Evolutionary conservation across 352 stramenopile species (phyloP), one percentile per base, ranked within the genome.

Genomic region (Phytophthora ohioensis): DNA sequence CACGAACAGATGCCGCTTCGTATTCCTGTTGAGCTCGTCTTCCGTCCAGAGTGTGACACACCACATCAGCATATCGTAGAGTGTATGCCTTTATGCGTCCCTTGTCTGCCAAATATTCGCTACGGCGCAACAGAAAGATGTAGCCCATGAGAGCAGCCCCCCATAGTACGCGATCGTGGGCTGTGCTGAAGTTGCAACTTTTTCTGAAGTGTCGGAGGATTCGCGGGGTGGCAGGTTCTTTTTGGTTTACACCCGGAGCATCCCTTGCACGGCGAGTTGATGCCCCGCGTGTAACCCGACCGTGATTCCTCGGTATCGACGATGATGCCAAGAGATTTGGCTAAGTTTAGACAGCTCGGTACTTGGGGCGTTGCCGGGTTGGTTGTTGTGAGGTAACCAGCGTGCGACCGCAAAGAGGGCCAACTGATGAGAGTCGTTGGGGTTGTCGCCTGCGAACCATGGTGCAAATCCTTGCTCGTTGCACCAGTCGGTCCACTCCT

Each of bases 271-370:
- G n/a, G 49, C 64, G 32, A 66, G n/a, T 31, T 46, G 15, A 49
- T 71, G 55, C 34, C 48, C 56, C 6, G 17, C 56, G 64, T 71
- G 64, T 2, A 66, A 48, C 3, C 56, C 48, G 42, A 63, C 49
- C 21, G 21, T 1, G 47, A 52, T 34, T 52, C 64, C 64, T 3
- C 41, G 42, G 9, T 57, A 41, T 12, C 56, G 48, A 12, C 21
- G 27, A 67, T 71, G 64, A 66, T 58, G 61, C 47, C 64, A 71
- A 10, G n/a, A 45, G 3, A 71, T 30, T 13, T 67, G 49, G 64
- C 64, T 46, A 35, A 72, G 45, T 35, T 47, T 57, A 39, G 64
- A 67, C 49, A 63, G 11, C 17, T 21, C 17, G 17, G 17, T 21
- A 21, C 17, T 21, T 21, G 42, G 9, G 38, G 30, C 11, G 46